Evolutionary conservation across 257 asterid genomes (phyloP).

Genomic region (Orobanche coerulescens): DNA sequence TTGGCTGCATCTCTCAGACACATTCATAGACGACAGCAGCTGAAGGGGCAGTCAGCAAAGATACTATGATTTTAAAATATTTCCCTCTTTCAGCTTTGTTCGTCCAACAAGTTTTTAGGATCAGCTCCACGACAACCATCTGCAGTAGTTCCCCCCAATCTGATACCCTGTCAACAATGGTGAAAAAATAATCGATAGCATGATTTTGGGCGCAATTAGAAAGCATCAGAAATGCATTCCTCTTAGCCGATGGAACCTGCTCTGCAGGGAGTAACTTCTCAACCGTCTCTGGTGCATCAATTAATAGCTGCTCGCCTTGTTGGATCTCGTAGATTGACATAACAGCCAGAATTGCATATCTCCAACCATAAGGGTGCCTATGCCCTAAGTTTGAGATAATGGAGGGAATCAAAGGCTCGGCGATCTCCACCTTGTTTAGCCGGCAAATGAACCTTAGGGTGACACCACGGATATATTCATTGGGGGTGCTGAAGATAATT

Average conservation of each 20-base stretch:
- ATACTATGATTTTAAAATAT: conserved; percentile 75
- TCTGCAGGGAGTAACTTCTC: conserved; percentile 69
- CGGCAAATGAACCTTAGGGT: conserved; percentile 85
- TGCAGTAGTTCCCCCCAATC: conserved; percentile 86
- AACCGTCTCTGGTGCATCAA: conserved; percentile 88
- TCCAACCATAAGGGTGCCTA: conserved; percentile 68
- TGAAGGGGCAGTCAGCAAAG: conserved; percentile 67
- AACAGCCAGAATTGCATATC: conserved; percentile 79
- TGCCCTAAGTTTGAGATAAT: no score
- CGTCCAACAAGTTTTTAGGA: conserved; percentile 81
- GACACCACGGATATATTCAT: conserved; percentile 83
- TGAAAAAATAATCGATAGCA: conserved; percentile 65
- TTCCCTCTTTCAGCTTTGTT: conserved; percentile 84
- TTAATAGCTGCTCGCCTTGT: conserved; percentile 78
- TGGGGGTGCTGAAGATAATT: conserved; percentile 80
- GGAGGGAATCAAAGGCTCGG: conserved; percentile 82
- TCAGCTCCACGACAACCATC: no score
- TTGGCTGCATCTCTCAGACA: conserved; percentile 92
- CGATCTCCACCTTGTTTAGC: conserved; percentile 66
- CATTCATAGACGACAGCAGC: conserved; percentile 87
- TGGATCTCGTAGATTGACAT: conserved; percentile 80
- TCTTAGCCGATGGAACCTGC: conserved; percentile 83
- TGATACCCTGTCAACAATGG: conserved; percentile 60
- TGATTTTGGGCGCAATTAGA: conserved; percentile 81
- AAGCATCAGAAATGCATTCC: conserved; percentile 91